Conservation (phyloP, 768 basidiomycete genomes). For the Suillus decipiens region DNA sequence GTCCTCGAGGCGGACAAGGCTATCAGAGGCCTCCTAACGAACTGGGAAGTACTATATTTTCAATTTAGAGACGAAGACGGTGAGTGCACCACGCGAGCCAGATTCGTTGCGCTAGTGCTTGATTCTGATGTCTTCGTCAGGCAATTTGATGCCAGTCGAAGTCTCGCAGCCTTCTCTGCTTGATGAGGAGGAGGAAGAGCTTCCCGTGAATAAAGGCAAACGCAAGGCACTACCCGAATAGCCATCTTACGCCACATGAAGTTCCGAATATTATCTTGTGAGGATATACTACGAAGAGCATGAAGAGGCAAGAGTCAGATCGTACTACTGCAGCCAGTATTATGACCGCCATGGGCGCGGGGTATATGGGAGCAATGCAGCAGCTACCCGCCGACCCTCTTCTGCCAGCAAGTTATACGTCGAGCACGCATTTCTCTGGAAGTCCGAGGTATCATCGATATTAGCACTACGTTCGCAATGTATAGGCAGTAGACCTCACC, state of each 20-base stretch:
- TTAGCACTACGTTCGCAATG: neutral
- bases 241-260: neutral
- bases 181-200: slow-evolving; percentile 61
- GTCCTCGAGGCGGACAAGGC: slow-evolving; percentile 43
- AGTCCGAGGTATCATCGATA: neutral
- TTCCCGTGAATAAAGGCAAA: slow-evolving; percentile 53
- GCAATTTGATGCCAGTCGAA: slow-evolving; percentile 58
- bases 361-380: slow-evolving; percentile 76
- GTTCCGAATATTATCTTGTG: neutral
- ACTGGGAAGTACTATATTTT: slow-evolving; percentile 71
- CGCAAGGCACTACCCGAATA: slow-evolving; percentile 51
- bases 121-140: slow-evolving; percentile 34
- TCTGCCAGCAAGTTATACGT: slow-evolving; percentile 94
- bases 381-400: slow-evolving; percentile 91
- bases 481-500: slow-evolving; percentile 38
- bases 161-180: slow-evolving; percentile 57
- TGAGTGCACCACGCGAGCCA: slow-evolving; percentile 37
- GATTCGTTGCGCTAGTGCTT: slow-evolving; percentile 2
- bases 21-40: slow-evolving; percentile 51
- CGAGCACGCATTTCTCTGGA: slow-evolving; percentile 86
- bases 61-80: slow-evolving; percentile 66
- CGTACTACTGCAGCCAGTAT: neutral
- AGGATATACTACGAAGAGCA: neutral
- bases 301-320: neutral
- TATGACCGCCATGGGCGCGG: slow-evolving; percentile 48